Evolutionary conservation across 129 eudicot species (phyloP), one percentile per base, ranked within the genome.

Genomic region (Lactuca saligna): DNA sequence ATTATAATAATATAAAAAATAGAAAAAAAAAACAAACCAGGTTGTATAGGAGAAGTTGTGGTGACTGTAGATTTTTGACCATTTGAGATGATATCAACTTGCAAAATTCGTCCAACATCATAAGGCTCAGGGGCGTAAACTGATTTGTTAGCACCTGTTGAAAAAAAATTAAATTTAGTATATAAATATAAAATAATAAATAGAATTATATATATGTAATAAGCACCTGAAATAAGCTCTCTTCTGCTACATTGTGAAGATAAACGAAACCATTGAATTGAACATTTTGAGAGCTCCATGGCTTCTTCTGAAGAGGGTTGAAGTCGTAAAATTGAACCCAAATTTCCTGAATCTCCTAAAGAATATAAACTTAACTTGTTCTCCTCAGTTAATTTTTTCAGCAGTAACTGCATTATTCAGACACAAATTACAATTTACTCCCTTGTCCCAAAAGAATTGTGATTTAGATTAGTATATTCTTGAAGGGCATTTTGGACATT

Each of bases 81-180:
- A 76, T 80, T 85, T 68, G 92, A 79, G 14, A 74, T 67, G 8
- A 93, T 78, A 80, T 93, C 98, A 51, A 83, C 98, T 87, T 87
- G 95, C 83, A 93, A 74, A 69, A 84, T 82, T 69, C 94, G 81
- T 54, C 96, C 96, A 63, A 93, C 92, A 71, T 93, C 98, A 44
- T 82, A 79, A 16, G 98, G 98, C 79, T 93, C 98, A 3, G 88
- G 98, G 31, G 98, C 98, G 71, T 93, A 93, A 34, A 86, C 84
- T 54, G 91, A 76, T 88, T 87, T 89, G 82, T 83, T 85, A 66
- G 98, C 98, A 81, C 97, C 98, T 93, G 78, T 25, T 50, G 12
- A 68, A 54, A 20, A 20, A 25, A 25, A 10, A 48, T 66, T 46
- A 59, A 20, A 61, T 67, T 17, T 32, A 55, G 53, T 33, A 25